phyloP scores from a whole-genome alignment of 192 early-diverging fungal species.

The Coemansia sp. region DNA sequence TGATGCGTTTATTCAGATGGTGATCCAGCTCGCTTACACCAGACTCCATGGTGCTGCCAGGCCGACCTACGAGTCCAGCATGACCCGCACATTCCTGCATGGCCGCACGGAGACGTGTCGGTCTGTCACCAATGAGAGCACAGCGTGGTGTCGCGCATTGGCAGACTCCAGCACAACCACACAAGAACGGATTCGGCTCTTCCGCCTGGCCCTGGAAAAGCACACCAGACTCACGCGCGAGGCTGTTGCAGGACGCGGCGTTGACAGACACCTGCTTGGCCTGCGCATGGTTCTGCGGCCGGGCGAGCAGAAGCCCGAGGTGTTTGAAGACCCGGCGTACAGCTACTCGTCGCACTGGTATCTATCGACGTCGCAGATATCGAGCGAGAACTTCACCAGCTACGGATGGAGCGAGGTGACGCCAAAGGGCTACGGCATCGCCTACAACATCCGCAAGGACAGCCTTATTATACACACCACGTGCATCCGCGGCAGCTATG shows the following conservation, averaged over 20 bases:
- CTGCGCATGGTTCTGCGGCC: slow-evolving; percentile 75
- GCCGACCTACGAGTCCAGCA: slow-evolving; percentile 92
- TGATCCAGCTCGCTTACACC: slow-evolving; percentile 95
- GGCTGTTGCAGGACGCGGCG: slow-evolving; percentile 79
- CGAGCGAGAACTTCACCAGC: slow-evolving; percentile 87
- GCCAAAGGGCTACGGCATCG: slow-evolving; percentile 88
- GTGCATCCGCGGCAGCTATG: slow-evolving; percentile 61
- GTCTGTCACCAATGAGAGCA: slow-evolving; percentile 72
- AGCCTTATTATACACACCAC: slow-evolving; percentile 86
- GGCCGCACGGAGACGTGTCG: slow-evolving; percentile 96
- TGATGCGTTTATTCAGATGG: slow-evolving; percentile 85
- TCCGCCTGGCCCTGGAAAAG: slow-evolving; percentile 70
- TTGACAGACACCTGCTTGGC: slow-evolving; percentile 90
- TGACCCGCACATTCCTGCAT: slow-evolving; percentile 87
- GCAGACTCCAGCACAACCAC: slow-evolving; percentile 56
- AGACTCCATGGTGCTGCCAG: slow-evolving; percentile 76
- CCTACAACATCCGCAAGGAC: slow-evolving; percentile 91
- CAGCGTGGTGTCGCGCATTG: slow-evolving; percentile 87
- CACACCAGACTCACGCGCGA: slow-evolving; percentile 81
- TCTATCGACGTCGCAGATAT: slow-evolving; percentile 91
- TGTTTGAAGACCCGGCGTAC: slow-evolving; percentile 88
- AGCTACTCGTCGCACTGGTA: slow-evolving; percentile 86
- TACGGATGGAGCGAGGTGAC: slow-evolving; percentile 92
- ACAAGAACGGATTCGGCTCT: slow-evolving; percentile 66
- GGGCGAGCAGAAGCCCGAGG: slow-evolving; percentile 74